Conservation (phyloP, 169 alveolate genomes). For the Theileria luwenshuni region DNA sequence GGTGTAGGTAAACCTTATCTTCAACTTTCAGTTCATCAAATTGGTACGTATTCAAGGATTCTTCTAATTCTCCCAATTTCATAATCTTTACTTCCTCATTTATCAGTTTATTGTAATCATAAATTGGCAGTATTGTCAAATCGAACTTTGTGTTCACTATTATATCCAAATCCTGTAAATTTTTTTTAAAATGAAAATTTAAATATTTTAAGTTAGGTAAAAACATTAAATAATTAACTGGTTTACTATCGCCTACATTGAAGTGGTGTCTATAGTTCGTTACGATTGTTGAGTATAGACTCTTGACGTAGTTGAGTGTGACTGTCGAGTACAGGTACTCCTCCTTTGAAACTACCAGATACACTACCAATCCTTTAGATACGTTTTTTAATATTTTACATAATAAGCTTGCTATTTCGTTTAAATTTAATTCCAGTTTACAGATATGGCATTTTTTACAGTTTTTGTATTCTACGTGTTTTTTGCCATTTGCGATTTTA, state of each 20-base stretch:
- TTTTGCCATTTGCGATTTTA: no score
- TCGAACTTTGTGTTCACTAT: neutral
- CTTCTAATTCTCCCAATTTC: neutral
- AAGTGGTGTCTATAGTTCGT: neutral
- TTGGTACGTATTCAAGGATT: no score
- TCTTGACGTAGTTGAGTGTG: conserved; percentile 38
- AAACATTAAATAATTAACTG: conserved; percentile 27
- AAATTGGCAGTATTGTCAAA: conserved; percentile 9
- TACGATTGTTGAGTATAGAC: conserved; percentile 49
- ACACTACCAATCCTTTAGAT: conserved; percentile 21
- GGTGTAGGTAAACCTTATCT: no score
- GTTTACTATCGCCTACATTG: neutral
- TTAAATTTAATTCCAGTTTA: conserved; percentile 25
- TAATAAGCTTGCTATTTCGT: conserved; percentile 39
- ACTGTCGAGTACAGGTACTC: conserved; percentile 39
- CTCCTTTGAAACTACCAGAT: conserved; percentile 26
- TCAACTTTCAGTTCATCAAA: no score
- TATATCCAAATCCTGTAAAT: conserved; percentile 8
- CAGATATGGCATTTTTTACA: conserved; percentile 48
- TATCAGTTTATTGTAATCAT: neutral
- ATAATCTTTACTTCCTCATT: neutral
- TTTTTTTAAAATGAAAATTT: conserved; percentile 4
- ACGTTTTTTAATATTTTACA: conserved; percentile 24
- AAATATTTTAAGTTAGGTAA: neutral
- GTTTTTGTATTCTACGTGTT: no score